Base-by-base conservation (phyloP, 2,329 filamentous ascomycete genomes). In the Sporothrix humicola region DNA sequence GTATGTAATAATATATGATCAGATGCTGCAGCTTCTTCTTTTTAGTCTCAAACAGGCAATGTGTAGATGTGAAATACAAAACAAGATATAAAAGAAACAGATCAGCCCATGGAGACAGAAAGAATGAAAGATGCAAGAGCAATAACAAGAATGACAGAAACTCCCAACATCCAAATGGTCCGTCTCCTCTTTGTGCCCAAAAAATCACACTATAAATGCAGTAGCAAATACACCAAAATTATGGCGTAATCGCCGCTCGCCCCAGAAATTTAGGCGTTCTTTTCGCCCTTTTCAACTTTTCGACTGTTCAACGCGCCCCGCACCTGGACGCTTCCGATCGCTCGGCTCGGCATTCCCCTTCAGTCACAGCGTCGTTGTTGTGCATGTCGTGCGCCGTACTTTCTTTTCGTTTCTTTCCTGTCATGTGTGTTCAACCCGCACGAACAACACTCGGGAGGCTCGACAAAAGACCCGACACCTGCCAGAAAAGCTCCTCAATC, bases 401-500 rank as follows among this genome's bases (percentile, higher is more conserved):
- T 31, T n/a, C n/a, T 20, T 20, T 54, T 20, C n/a, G 7, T 8
- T 54, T 54, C 52, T 46, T 26, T 13, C 23, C 44, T 37, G 9
- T 17, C 42, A 13, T n/a, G 2, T 3, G 15, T 3, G 15, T 4
- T 56, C 44, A 72, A 1, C 71, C 68, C 0, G 68, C 71, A 7
- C 66, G 72, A 15, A 75, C 72, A 4, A 75, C 48, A 63, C 59
- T 72, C 66, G 74, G 72, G 72, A 74, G 63, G 20, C 74, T 73
- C 26, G 88, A 87, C 79, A 92, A 89, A 76, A 93, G 79, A 5
- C 84, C 88, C 13, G 91, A 87, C 54, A 95, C 90, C 80, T 90
- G 89, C 80, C 91, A 90, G 79, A 95, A 94, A 83, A 93, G 87
- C 75, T 94, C 92, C 80, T 92, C 89, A 26, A 95, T 88, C 12